Percentiles rank a stretch among this genome's conserved stretches.
Conservation (phyloP, 352 stramenopile species). For the Phytophthora sansomeana region DNA sequence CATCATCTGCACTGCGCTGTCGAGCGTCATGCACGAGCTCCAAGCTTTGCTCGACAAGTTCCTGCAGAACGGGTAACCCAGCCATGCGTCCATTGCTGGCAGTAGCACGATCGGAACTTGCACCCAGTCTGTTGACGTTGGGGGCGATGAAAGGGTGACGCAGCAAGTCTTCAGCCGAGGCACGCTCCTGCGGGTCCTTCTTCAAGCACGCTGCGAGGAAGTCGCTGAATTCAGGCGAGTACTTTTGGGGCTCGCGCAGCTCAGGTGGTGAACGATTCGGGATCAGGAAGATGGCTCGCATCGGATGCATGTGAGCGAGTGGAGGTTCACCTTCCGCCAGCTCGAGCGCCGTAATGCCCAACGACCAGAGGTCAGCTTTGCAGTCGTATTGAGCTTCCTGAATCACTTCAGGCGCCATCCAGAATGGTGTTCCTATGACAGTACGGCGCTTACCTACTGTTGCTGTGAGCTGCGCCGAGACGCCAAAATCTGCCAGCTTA, state of each 20-base stretch:
- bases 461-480: conserved; percentile 89
- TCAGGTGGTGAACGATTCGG: conserved; percentile 68
- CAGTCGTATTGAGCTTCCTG: conserved; percentile 86
- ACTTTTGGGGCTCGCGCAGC: conserved; percentile 47
- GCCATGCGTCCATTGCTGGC: conserved; percentile 12
- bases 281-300: conserved; percentile 87
- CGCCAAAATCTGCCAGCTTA: conserved; percentile 92
- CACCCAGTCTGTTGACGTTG: conserved; percentile 60
- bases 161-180: conserved; percentile 58
- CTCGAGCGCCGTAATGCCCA: conserved; percentile 92
- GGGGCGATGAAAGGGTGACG: conserved; percentile 66
- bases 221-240: conserved; percentile 61
- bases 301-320: conserved; percentile 88
- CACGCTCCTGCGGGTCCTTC: conserved; percentile 65
- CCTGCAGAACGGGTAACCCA: conserved; percentile 67
- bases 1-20: conserved; percentile 56
- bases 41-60: conserved; percentile 76
- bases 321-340: conserved; percentile 88
- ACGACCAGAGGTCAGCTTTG: conserved; percentile 86
- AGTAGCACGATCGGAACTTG: conserved; percentile 26
- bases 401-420: conserved; percentile 94
- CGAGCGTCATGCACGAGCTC: conserved; percentile 68
- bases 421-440: conserved; percentile 92
- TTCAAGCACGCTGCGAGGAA: conserved; percentile 74
- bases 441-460: conserved; percentile 93